Conservation (phyloP, 345 rosid genomes). For the Lepidium aucheri region DNA sequence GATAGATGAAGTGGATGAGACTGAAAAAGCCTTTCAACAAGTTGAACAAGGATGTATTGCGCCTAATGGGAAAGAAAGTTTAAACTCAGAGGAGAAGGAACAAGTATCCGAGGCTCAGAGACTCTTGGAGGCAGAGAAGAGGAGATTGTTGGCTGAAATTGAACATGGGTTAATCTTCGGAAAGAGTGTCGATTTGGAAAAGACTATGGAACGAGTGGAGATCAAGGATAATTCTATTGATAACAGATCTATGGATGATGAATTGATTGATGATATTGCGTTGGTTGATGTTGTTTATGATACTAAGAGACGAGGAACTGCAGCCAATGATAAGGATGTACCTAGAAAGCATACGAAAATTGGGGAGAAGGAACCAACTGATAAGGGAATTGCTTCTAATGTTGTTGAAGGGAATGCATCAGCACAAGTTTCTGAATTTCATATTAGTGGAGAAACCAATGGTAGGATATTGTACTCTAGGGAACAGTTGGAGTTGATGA, state of each 20-base stretch:
- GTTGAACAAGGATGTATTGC: background rate
- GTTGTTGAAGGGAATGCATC: constrained; percentile 14
- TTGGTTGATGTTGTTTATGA: constrained; percentile 37
- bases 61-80: constrained; percentile 3
- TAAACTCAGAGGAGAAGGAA: constrained; percentile 2
- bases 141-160: constrained; percentile 45
- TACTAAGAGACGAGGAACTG: constrained; percentile 18
- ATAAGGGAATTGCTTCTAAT: constrained; percentile 31
- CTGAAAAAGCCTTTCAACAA: background rate
- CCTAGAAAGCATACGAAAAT: constrained; percentile 31
- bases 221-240: constrained; percentile 11
- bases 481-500: constrained; percentile 58
- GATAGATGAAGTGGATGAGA: background rate
- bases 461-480: constrained; percentile 39
- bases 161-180: constrained; percentile 38
- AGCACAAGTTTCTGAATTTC: constrained; percentile 15
- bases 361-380: constrained; percentile 25
- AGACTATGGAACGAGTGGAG: constrained; percentile 8
- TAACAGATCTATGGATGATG: constrained; percentile 40
- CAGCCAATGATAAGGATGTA: constrained; percentile 10
- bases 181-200: constrained; percentile 15
- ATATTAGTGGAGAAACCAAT: constrained; percentile 1
- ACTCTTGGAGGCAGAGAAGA: constrained; percentile 56
- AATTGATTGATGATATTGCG: constrained; percentile 64
- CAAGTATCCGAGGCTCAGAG: constrained; percentile 19